These are phyloP conservation scores for Venturia nashicola DNA, from an alignment of 2,329 filamentous ascomycete genomes.

Conservation along the genomic window DNA sequence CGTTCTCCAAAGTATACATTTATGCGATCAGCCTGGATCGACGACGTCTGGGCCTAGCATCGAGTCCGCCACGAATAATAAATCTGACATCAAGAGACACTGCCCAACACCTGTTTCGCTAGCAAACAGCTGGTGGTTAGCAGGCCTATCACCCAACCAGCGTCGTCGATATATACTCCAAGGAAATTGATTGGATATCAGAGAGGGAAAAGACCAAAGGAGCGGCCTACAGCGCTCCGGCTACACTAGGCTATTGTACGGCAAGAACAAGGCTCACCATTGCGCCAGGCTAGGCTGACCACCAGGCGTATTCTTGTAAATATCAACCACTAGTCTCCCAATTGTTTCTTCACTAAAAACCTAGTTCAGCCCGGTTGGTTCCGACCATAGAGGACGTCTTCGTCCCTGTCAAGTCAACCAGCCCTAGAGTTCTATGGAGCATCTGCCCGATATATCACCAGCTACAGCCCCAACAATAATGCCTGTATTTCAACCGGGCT, in stretches of 20 bases:
- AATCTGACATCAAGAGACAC: neutral
- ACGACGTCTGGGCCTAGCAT: neutral
- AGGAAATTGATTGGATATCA: neutral
- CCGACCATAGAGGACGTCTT: no score
- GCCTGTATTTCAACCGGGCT: no score
- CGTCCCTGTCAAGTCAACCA: no score
- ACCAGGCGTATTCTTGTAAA: no score
- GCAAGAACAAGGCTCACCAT: neutral
- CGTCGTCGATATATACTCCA: neutral
- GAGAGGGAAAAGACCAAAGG: neutral
- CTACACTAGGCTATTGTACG: neutral
- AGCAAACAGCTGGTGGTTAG: neutral
- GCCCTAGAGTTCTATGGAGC: no score
- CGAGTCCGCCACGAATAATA: neutral
- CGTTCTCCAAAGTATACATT: neutral
- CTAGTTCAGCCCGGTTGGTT: no score
- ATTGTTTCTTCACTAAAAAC: no score
- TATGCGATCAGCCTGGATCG: neutral
- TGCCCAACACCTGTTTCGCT: neutral
- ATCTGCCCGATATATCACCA: no score
- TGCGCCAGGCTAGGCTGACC: no score
- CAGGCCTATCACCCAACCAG: neutral
- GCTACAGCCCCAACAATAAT: no score
- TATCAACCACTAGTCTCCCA: no score
- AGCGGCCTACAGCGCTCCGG: neutral